Evolutionary conservation across 805 yeast genomes (phyloP).

Genomic region (Nakazawaea siamensis): DNA sequence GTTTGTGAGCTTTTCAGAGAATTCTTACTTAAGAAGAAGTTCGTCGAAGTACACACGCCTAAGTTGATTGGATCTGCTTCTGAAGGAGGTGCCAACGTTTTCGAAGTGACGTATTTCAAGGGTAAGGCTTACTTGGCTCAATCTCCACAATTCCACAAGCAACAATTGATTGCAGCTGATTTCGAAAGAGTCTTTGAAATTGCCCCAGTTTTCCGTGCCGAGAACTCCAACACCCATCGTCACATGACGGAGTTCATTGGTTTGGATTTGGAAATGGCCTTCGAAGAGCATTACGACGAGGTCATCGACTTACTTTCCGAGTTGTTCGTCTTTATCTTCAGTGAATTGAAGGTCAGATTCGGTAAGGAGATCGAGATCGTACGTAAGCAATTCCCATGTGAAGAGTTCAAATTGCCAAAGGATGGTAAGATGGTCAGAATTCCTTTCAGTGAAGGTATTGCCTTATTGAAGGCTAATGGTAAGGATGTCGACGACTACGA

Average conservation of each 20-base stretch:
- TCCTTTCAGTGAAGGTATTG: slow-evolving; percentile 86
- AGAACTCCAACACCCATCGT: slow-evolving; percentile 97
- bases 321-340: slow-evolving; percentile 81
- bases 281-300: slow-evolving; percentile 97
- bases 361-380: slow-evolving; percentile 81
- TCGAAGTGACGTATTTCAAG: slow-evolving; percentile 89
- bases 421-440: slow-evolving; percentile 90
- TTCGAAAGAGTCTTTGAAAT: slow-evolving; percentile 94
- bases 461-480: slow-evolving; percentile 79
- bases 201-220: slow-evolving; percentile 98
- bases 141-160: slow-evolving; percentile 97
- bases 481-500: slow-evolving; percentile 81
- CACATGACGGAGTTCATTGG: slow-evolving; percentile 99
- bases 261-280: slow-evolving; percentile 94
- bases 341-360: slow-evolving; percentile 72
- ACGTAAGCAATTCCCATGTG: slow-evolving; percentile 93
- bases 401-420: slow-evolving; percentile 90
- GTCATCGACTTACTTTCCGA: slow-evolving; percentile 49
- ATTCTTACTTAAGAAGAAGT: slow-evolving; percentile 57
- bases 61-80: slow-evolving; percentile 92
- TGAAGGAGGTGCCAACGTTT: slow-evolving; percentile 97
- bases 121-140: slow-evolving; percentile 92
- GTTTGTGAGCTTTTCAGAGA: slow-evolving; percentile 86
- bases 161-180: slow-evolving; percentile 96
- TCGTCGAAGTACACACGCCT: slow-evolving; percentile 94